A percentile compares a stretch with the other conserved stretches of the same genome.
Conservation (phyloP, 2,329 filamentous ascomycete genomes). For the Xylariaceae sp. region DNA sequence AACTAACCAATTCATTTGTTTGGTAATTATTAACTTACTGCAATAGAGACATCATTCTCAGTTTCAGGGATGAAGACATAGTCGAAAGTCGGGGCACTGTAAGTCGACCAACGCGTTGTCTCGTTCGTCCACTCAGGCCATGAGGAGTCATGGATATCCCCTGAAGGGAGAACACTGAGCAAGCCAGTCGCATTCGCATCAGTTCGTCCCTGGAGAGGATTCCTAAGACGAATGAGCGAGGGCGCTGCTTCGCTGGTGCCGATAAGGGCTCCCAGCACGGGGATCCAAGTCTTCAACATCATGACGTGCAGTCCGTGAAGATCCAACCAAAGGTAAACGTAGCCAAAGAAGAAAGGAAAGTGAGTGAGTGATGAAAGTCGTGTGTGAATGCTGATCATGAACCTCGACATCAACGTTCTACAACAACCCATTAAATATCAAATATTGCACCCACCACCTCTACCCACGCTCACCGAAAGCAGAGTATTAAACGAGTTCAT, state of each 20-base stretch:
- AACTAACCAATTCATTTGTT: neutral
- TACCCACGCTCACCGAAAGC: neutral
- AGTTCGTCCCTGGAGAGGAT: neutral
- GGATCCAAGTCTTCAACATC: neutral
- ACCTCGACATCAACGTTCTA: neutral
- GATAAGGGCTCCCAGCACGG: neutral
- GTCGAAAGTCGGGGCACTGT: conserved; percentile 10
- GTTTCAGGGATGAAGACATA: conserved; percentile 3
- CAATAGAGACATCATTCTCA: conserved; percentile 4
- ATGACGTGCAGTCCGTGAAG: neutral
- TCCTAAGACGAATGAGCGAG: neutral
- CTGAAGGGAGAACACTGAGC: neutral
- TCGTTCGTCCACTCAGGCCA: neutral
- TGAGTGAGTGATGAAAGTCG: neutral
- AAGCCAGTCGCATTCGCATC: neutral
- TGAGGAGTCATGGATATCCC: neutral
- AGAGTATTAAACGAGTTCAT: neutral
- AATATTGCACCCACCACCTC: neutral
- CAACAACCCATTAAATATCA: neutral
- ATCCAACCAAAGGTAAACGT: neutral
- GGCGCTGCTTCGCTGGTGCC: neutral
- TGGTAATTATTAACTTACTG: neutral
- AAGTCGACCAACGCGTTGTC: conserved; percentile 16
- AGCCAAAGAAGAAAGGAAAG: neutral
- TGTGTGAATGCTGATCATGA: neutral